Conservation (phyloP, 441 rosid genomes). For the Corymbia citriodora region DNA sequence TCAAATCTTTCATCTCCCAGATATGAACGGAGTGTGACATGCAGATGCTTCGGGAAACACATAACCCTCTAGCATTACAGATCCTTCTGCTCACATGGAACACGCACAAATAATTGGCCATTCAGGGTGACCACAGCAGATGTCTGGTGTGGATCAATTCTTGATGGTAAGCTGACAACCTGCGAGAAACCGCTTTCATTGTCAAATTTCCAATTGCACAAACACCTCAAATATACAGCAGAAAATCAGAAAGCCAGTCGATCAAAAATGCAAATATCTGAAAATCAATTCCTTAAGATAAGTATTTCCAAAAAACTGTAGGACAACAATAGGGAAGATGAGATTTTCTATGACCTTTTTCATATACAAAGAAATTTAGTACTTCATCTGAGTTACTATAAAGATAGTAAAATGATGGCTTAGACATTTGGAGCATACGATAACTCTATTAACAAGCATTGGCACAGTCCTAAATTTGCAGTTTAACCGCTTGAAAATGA, state of each 20-base stretch:
- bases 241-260: background rate
- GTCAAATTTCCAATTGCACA: background rate
- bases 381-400: background rate
- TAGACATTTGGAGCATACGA: background rate
- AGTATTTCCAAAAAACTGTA: background rate
- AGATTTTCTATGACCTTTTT: background rate
- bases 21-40: background rate
- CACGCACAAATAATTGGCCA: conserved; percentile 13
- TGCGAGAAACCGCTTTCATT: background rate
- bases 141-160: conserved; percentile 19
- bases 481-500: background rate
- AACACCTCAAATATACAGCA: background rate
- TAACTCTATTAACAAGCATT: background rate
- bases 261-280: background rate
- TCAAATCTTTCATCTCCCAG: background rate
- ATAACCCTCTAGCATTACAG: background rate
- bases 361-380: background rate
- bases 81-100: conserved; percentile 11
- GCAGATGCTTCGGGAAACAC: background rate
- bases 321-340: background rate
- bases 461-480: background rate
- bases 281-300: background rate
- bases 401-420: background rate
- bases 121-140: conserved; percentile 16
- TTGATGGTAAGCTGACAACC: conserved; percentile 15